phyloP scores from a whole-genome alignment of 192 early-diverging fungal genomes.

The Linnemannia hyalina region DNA sequence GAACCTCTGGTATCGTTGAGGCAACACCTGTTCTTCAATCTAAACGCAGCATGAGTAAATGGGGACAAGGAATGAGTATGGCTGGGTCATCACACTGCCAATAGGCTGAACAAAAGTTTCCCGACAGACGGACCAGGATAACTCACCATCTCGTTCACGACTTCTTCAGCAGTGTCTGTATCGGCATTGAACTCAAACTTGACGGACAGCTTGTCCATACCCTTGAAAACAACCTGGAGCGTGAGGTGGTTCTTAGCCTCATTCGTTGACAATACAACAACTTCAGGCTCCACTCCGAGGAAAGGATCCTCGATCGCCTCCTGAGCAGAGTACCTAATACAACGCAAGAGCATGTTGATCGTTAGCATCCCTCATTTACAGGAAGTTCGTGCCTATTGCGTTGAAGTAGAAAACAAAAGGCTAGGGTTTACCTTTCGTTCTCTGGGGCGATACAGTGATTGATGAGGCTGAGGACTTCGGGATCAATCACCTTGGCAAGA shows the following conservation, averaged over 20 bases:
- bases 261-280: constrained; percentile 71
- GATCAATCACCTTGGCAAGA: constrained; percentile 69
- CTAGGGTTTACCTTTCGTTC: constrained; percentile 64
- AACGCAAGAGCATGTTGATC: neutral
- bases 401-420: neutral
- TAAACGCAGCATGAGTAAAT: constrained; percentile 26
- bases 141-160: constrained; percentile 84
- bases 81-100: neutral
- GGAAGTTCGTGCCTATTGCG: neutral
- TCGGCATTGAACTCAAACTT: constrained; percentile 89
- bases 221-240: constrained; percentile 84
- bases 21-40: constrained; percentile 86
- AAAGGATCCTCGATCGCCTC: constrained; percentile 81
- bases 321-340: constrained; percentile 69
- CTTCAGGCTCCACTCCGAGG: constrained; percentile 80
- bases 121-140: neutral
- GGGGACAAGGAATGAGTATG: neutral
- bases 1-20: constrained; percentile 77
- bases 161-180: constrained; percentile 83
- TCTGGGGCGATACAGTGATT: constrained; percentile 75
- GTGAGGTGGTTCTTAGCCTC: constrained; percentile 74
- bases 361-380: neutral
- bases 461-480: constrained; percentile 76
- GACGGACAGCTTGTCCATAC: constrained; percentile 83
- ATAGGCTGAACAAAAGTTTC: neutral